Conservation (phyloP, 1,284 basidiomycete species). For the Lentinula novae-zelandiae region DNA sequence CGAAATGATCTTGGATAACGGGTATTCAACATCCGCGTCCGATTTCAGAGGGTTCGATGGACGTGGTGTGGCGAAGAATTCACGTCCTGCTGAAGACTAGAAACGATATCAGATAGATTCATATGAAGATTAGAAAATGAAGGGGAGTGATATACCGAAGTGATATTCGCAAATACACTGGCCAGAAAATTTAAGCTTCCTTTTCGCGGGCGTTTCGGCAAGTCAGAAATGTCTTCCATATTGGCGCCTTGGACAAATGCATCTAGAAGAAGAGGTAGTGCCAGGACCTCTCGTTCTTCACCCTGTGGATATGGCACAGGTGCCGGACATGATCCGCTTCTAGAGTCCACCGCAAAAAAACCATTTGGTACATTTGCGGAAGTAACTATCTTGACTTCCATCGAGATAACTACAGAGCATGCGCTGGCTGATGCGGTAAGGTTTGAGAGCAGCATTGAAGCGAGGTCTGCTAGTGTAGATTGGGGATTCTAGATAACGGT, state of each 20-base stretch:
- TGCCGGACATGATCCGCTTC: conserved; percentile 65
- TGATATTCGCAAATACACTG: conserved; percentile 89
- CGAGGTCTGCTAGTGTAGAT: conserved; percentile 89
- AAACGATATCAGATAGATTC: not conserved
- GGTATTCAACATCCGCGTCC: conserved; percentile 59
- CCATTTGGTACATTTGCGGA: conserved; percentile 36
- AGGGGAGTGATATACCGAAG: conserved; percentile 50
- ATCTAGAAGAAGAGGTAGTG: conserved; percentile 77
- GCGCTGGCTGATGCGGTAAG: conserved; percentile 78
- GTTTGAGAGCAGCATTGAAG: conserved; percentile 96
- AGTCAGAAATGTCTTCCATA: conserved; percentile 41
- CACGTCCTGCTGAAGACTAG: conserved; percentile 64
- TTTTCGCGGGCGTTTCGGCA: conserved; percentile 56
- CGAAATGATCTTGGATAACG: conserved; percentile 74
- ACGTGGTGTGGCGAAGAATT: conserved; percentile 67
- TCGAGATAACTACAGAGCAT: conserved; percentile 62
- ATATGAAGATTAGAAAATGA: not conserved
- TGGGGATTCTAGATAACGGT: conserved; percentile 67
- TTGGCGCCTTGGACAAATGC: conserved; percentile 78
- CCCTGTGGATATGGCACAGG: conserved; percentile 62
- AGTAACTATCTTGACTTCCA: conserved; percentile 65
- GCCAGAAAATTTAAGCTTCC: conserved; percentile 85
- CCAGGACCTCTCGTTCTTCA: conserved; percentile 53
- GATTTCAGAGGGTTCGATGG: conserved; percentile 38
- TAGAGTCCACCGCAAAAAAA: conserved; percentile 71